phyloP scores from a whole-genome alignment of 257 asterid genomes.

The Jaltomata sinuosa region DNA sequence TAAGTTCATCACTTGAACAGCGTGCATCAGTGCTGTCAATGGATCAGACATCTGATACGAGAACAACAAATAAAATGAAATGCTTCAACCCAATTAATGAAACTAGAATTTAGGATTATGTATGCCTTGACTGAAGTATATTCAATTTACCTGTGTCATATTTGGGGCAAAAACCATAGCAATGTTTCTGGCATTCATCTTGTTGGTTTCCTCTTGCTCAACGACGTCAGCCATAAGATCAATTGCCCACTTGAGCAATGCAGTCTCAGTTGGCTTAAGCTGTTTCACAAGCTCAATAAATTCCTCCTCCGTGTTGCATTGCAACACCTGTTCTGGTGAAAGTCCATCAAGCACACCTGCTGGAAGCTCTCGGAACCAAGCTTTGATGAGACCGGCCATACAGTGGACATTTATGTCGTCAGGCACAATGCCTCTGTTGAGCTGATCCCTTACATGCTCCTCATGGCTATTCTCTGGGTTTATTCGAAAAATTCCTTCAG shows the following conservation, averaged over 20 bases:
- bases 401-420: conserved; percentile 84
- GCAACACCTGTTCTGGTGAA: conserved; percentile 72
- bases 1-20: conserved; percentile 98
- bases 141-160: conserved; percentile 70
- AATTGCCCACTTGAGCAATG: conserved; percentile 84
- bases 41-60: conserved; percentile 92
- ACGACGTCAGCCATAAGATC: conserved; percentile 98
- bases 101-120: neutral
- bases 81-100: neutral
- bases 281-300: conserved; percentile 59
- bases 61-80: neutral
- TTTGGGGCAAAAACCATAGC: conserved; percentile 98
- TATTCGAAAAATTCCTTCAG: conserved; percentile 93
- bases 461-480: conserved; percentile 93
- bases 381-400: conserved; percentile 88
- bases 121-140: neutral
- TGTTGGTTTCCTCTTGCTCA: conserved; percentile 80
- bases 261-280: conserved; percentile 66
- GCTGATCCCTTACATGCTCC: conserved; percentile 78
- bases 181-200: conserved; percentile 89
- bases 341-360: conserved; percentile 86
- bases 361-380: conserved; percentile 96
- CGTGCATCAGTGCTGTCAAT: conserved; percentile 93
- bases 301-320: conserved; percentile 72
- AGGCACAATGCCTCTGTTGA: conserved; percentile 87